Base-by-base conservation (phyloP, 352 stramenopile species). In the Pythium utonaiense region DNA sequence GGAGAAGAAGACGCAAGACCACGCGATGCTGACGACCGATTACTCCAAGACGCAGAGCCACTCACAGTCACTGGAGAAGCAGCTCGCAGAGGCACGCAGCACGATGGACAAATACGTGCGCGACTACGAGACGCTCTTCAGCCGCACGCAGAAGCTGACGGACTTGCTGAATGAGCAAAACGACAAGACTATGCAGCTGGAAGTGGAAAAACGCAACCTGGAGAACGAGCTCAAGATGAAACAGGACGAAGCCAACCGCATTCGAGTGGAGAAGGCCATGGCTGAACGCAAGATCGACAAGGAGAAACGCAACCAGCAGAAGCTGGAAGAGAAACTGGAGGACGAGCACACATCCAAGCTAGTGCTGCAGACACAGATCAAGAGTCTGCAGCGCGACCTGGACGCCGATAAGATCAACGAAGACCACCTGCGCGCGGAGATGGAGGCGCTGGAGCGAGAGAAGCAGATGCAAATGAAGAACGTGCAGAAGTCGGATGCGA, bases 41-140 rank as follows among this genome's bases (percentile, higher is more conserved):
- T 68, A 89, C 12, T 69, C 69, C 3, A 77, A 80, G 28, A 67
- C 84, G 30, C 84, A 97, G 64, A 83, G 74, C 6, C 81, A 96
- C 36, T 74, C 82, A 44, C 66, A 73, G 41, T 60, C 79, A 14
- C 64, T 98, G 3, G 92, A 98, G 57, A 98, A 96, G 64, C 96
- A 87, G 67, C 73, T 80, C 51, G 74, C 61, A 1, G 83, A 92
- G 45, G 70, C 79, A 40, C 80, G 83, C 31, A 73, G 71, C 40
- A 96, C 84, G n/a, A 97, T 98, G 86, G 89, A 96, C 57, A 96
- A 96, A 66, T 97, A 97, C 74, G 79, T 96, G 34, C 88, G 86
- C 54, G 93, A 97, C 78, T 97, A 97, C 70, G 93, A 97, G 71
- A 88, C 87, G 52, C 80, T 96, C 22, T 98, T 94, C 60, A 80